Percentiles rank a stretch among this genome's conserved stretches.
phyloP scores from a whole-genome alignment of 2,329 filamentous ascomycete species.

The Pseudocercospora vitis region DNA sequence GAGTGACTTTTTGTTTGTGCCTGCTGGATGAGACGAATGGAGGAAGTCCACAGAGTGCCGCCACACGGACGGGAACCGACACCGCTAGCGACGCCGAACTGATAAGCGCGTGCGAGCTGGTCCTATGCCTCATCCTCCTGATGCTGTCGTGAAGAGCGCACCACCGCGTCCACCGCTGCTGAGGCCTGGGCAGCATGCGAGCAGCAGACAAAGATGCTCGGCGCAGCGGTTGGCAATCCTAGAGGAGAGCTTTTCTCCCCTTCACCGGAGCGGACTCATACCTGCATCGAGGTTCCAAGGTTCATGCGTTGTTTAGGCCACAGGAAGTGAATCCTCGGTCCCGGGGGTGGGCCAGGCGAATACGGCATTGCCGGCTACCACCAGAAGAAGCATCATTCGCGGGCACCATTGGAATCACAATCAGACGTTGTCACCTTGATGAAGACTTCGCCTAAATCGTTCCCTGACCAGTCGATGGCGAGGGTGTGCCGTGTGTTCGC shows the following conservation, averaged over 20 bases:
- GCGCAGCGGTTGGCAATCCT: neutral
- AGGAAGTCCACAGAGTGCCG: no score
- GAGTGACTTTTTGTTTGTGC: neutral
- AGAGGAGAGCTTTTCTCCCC: neutral
- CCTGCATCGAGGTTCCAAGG: constrained; percentile 1
- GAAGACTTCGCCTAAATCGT: neutral
- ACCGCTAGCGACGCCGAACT: constrained; percentile 4
- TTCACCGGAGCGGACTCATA: neutral
- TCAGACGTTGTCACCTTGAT: neutral
- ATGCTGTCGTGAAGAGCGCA: neutral
- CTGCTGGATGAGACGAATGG: no score
- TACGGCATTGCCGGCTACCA: constrained; percentile 3
- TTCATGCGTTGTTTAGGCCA: constrained; percentile 1
- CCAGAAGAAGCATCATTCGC: constrained; percentile 1
- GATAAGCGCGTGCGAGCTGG: constrained; percentile 2
- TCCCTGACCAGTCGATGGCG: neutral
- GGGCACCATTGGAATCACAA: neutral
- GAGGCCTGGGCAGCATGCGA: neutral
- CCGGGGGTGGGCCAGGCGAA: neutral
- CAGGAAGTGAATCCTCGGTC: neutral
- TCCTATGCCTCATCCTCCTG: neutral
- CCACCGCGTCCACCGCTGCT: no score
- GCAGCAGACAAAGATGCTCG: neutral
- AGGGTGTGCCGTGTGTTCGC: neutral
- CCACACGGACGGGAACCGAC: neutral